A percentile compares a stretch with the other conserved stretches of the same genome.
Conservation (phyloP, 139 green algal genomes). For the Yamagishiella unicocca region DNA sequence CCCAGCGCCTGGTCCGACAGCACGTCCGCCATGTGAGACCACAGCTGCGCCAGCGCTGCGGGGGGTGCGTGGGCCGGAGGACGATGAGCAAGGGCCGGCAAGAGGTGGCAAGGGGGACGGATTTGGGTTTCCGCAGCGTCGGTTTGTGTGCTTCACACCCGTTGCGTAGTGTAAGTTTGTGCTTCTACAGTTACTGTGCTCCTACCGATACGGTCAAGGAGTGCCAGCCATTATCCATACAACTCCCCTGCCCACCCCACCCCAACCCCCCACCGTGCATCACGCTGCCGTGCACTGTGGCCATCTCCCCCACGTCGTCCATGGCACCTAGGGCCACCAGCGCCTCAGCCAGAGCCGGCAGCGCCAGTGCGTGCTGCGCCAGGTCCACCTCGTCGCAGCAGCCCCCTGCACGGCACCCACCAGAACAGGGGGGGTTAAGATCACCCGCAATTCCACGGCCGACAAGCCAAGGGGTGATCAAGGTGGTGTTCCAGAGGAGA, state of each 20-base stretch:
- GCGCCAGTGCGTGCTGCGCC: slow-evolving; percentile 24
- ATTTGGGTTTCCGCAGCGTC: not conserved
- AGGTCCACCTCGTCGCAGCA: slow-evolving; percentile 34
- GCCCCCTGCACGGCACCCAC: not conserved
- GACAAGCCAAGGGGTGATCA: not conserved
- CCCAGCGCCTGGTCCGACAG: not conserved
- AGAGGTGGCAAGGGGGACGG: not conserved
- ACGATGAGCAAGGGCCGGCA: not conserved
- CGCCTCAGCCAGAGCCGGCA: slow-evolving; percentile 7
- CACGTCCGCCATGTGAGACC: not conserved
- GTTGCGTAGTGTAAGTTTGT: too few relatives aligned
- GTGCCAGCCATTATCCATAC: too few relatives aligned
- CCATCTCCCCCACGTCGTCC: not conserved
- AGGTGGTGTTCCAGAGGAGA: too few relatives aligned
- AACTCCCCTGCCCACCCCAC: not conserved
- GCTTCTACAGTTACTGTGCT: too few relatives aligned
- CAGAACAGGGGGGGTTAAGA: not conserved
- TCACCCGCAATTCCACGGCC: not conserved
- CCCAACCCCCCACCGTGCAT: not conserved
- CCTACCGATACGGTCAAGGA: too few relatives aligned
- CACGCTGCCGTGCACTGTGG: not conserved
- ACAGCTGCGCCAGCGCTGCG: slow-evolving; percentile 24
- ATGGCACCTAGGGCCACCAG: slow-evolving; percentile 20
- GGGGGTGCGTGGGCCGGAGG: not conserved
- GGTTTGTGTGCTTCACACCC: too few relatives aligned